phyloP scores from a whole-genome alignment of 2,329 filamentous ascomycete species.

The Cordyceps cateniannulata region DNA sequence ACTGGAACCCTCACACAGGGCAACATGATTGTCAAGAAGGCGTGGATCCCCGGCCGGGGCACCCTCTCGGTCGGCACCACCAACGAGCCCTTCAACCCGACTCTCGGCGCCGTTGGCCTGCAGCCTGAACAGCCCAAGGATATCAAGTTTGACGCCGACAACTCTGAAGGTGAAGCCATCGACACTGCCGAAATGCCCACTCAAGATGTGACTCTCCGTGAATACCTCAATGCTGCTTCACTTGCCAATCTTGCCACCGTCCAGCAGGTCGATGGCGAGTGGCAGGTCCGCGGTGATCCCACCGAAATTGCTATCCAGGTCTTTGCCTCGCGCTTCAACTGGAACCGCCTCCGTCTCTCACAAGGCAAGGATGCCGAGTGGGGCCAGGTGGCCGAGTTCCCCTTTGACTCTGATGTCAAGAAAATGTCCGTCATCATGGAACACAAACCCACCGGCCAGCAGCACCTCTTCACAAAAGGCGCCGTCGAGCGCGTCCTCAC shows the following conservation, averaged over 20 bases:
- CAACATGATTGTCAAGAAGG: slow-evolving; percentile 48
- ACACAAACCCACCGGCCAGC: slow-evolving; percentile 30
- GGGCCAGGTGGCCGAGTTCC: slow-evolving; percentile 60
- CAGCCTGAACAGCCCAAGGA: slow-evolving; percentile 29
- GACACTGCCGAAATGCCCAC: slow-evolving; percentile 29
- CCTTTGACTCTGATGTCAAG: slow-evolving; percentile 69
- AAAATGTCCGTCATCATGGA: slow-evolving; percentile 69
- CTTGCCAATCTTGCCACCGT: slow-evolving; percentile 61
- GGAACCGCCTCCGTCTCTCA: slow-evolving; percentile 48
- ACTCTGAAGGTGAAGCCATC: slow-evolving; percentile 22
- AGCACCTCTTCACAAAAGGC: slow-evolving; percentile 55
- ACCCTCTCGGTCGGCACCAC: slow-evolving; percentile 42
- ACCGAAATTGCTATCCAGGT: slow-evolving; percentile 72
- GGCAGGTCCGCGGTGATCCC: slow-evolving; percentile 56
- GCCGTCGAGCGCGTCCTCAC: slow-evolving; percentile 64
- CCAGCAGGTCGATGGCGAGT: slow-evolving; percentile 45
- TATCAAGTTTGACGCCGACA: slow-evolving; percentile 22
- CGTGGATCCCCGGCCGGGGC: slow-evolving; percentile 43
- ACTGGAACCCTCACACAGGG: slow-evolving; percentile 49
- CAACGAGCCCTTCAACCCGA: slow-evolving; percentile 52
- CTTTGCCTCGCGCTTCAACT: slow-evolving; percentile 62
- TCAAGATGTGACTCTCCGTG: slow-evolving; percentile 41
- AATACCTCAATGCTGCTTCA: slow-evolving; percentile 56
- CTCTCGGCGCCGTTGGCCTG: slow-evolving; percentile 40
- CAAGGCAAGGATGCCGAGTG: slow-evolving; percentile 44